Percentiles rank a stretch among this genome's conserved stretches.
These are phyloP conservation scores for Penicillium sp. DNA, from an alignment of 2,329 filamentous ascomycete species.

Conservation along the genomic window DNA sequence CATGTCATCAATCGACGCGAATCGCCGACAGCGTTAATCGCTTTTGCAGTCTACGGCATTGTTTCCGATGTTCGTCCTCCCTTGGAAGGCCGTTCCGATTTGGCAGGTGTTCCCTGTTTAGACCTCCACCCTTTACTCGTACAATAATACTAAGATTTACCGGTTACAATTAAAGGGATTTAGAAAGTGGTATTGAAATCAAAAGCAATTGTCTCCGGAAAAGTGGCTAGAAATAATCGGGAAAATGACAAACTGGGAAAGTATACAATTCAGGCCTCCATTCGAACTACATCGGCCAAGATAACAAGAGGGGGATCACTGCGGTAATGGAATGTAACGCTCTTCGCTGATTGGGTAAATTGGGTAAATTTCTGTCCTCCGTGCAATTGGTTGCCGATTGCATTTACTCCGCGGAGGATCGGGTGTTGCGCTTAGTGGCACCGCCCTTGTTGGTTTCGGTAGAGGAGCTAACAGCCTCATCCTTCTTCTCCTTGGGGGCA, in stretches of 20 bases:
- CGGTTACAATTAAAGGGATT: not conserved
- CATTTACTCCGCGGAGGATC: constrained; percentile 42
- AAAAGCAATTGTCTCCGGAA: not conserved
- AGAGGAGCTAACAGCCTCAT: constrained; percentile 61
- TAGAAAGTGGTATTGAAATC: not conserved
- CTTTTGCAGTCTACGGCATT: not conserved
- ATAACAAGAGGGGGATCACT: constrained; percentile 7
- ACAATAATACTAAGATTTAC: not conserved
- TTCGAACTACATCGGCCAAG: constrained; percentile 5
- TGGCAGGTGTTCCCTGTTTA: not conserved
- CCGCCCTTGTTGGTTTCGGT: constrained; percentile 75
- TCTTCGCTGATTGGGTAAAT: constrained; percentile 13
- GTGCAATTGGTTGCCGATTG: not conserved
- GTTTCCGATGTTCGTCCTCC: not conserved
- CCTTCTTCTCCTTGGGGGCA: constrained; percentile 64
- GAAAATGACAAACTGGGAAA: not conserved
- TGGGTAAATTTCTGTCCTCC: constrained; percentile 14
- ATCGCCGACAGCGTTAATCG: constrained; percentile 16
- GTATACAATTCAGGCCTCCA: constrained; percentile 11
- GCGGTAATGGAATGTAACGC: constrained; percentile 7
- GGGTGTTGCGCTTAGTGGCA: constrained; percentile 62
- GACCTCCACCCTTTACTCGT: too few species aligned
- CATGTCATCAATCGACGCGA: not conserved
- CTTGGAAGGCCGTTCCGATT: not conserved
- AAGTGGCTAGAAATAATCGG: constrained; percentile 5